Conservation (phyloP, 257 asterid species). For the Lantana camara region DNA sequence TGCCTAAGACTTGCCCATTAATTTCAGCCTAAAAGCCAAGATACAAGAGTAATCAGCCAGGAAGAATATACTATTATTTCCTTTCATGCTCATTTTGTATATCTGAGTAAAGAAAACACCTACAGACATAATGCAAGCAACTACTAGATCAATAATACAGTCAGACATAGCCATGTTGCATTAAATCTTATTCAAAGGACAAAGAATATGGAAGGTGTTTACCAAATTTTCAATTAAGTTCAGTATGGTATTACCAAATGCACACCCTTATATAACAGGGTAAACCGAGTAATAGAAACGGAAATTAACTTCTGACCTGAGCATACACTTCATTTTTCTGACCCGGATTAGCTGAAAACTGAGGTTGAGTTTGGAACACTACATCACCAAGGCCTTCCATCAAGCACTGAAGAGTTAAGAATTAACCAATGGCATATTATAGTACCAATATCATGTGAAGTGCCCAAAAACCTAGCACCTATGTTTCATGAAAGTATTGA, state of each 20-base stretch:
- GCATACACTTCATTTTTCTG: slow-evolving; percentile 80
- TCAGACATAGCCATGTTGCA: not conserved
- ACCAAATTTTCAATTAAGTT: too few species aligned
- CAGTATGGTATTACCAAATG: too few species aligned
- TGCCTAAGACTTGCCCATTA: slow-evolving; percentile 82
- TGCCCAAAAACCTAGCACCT: slow-evolving; percentile 18
- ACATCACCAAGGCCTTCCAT: slow-evolving; percentile 69
- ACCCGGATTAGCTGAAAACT: slow-evolving; percentile 63
- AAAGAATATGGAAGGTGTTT: too few species aligned
- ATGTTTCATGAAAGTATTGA: slow-evolving; percentile 1
- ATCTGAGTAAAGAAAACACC: slow-evolving; percentile 8
- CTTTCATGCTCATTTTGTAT: not conserved
- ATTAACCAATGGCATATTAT: slow-evolving; percentile 5
- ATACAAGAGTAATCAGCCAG: slow-evolving; percentile 15
- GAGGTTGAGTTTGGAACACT: slow-evolving; percentile 83
- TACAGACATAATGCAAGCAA: slow-evolving; percentile 19
- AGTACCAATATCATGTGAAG: slow-evolving; percentile 23
- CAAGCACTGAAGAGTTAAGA: slow-evolving; percentile 56
- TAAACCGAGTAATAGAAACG: not conserved
- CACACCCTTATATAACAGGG: slow-evolving; percentile 3
- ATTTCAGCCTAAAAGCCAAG: slow-evolving; percentile 72
- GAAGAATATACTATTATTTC: slow-evolving; percentile 1
- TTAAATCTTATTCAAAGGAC: too few species aligned
- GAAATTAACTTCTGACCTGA: slow-evolving; percentile 53
- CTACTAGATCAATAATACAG: slow-evolving; percentile 9